A percentile compares a stretch with the other conserved stretches of the same genome.
phyloP scores from a whole-genome alignment of 2,329 filamentous ascomycete genomes.

The Esteya vermicola region DNA sequence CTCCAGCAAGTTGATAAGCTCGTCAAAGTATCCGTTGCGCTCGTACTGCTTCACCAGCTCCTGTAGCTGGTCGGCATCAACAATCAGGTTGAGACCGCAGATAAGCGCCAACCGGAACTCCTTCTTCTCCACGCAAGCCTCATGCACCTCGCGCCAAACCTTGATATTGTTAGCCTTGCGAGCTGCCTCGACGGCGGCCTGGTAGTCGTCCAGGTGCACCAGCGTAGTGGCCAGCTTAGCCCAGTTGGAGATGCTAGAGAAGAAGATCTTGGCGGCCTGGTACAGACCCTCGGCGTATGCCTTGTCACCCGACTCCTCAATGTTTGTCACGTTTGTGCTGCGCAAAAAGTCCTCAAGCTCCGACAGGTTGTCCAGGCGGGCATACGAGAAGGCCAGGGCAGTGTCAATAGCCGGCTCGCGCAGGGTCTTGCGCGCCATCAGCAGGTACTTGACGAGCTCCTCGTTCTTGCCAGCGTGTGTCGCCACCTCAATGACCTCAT shows the following conservation, averaged over 20 bases:
- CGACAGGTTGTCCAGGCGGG: slow-evolving; percentile 75
- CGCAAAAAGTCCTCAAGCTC: slow-evolving; percentile 96
- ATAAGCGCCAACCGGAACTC: slow-evolving; percentile 98
- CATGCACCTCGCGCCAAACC: slow-evolving; percentile 98
- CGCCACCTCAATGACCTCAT: slow-evolving; percentile 90
- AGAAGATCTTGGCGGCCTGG: slow-evolving; percentile 98
- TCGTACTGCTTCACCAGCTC: slow-evolving; percentile 95
- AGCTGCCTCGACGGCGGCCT: slow-evolving; percentile 92
- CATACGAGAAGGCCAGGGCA: slow-evolving; percentile 83
- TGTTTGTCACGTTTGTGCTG: slow-evolving; percentile 83
- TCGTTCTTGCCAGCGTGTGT: slow-evolving; percentile 95
- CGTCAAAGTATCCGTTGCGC: slow-evolving; percentile 92
- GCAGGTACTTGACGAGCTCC: slow-evolving; percentile 88
- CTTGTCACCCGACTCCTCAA: slow-evolving; percentile 96
- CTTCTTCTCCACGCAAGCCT: slow-evolving; percentile 92
- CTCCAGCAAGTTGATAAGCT: slow-evolving; percentile 87
- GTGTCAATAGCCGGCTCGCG: slow-evolving; percentile 91
- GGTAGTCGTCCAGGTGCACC: slow-evolving; percentile 94
- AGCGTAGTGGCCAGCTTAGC: slow-evolving; percentile 95
- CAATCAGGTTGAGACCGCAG: slow-evolving; percentile 93
- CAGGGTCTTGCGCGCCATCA: slow-evolving; percentile 94
- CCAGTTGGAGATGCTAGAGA: slow-evolving; percentile 97
- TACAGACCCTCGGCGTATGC: slow-evolving; percentile 89
- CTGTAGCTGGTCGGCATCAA: slow-evolving; percentile 90
- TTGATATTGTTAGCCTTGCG: slow-evolving; percentile 98